Evolutionary conservation across 805 yeast species (phyloP).

Genomic region (Metschnikowia lochheadii): DNA sequence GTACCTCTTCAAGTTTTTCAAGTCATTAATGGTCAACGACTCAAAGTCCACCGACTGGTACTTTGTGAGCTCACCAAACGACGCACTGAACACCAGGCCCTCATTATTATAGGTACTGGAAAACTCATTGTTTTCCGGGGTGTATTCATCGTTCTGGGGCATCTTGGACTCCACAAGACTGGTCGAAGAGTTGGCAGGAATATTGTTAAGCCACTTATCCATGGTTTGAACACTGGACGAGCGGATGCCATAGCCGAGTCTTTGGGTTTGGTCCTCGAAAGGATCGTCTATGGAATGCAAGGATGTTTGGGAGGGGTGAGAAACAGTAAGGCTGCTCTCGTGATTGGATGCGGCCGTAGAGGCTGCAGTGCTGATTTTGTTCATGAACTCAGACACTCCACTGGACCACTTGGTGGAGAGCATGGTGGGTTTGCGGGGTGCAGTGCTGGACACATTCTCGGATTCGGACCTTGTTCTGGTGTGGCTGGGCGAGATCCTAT

Average conservation of each 20-base stretch:
- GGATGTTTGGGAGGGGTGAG: constrained; percentile 25
- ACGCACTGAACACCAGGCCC: constrained; percentile 21
- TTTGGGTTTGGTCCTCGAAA: constrained; percentile 13
- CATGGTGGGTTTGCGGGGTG: constrained; percentile 1
- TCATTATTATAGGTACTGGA: constrained; percentile 16
- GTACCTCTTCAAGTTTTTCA: constrained; percentile 28
- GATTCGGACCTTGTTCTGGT: constrained; percentile 39
- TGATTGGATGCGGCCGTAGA: constrained; percentile 6
- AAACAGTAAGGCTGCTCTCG: not conserved
- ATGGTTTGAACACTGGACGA: constrained; percentile 39
- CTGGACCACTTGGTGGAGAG: constrained; percentile 28
- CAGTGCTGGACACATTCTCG: constrained; percentile 5
- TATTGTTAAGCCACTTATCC: constrained; percentile 42
- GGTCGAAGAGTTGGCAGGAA: constrained; percentile 15
- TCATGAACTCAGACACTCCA: constrained; percentile 43
- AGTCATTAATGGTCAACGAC: constrained; percentile 31
- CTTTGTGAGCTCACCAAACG: constrained; percentile 26
- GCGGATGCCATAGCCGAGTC: constrained; percentile 31
- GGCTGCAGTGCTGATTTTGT: constrained; percentile 30
- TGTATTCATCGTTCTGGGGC: constrained; percentile 1
- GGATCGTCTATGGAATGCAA: constrained; percentile 31
- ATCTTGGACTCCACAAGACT: constrained; percentile 2
- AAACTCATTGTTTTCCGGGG: constrained; percentile 6
- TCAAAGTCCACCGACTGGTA: constrained; percentile 36
- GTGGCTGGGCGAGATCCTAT: constrained; percentile 32